Base-by-base conservation (phyloP, 1,139 yeast genomes). In the Meyerozyma carpophila region DNA sequence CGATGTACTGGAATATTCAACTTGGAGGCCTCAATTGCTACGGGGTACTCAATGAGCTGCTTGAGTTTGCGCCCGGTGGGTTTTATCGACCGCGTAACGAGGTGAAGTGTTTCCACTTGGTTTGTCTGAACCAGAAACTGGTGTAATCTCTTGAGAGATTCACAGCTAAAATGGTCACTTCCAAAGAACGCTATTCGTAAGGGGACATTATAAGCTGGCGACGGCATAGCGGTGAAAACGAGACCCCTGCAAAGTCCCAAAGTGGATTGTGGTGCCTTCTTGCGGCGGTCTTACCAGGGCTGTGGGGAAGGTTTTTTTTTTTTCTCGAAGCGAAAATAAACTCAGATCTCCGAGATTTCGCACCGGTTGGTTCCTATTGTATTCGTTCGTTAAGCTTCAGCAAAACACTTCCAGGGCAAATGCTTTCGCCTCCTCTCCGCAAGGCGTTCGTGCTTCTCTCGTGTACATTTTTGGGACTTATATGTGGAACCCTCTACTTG, bases 91-190 rank as follows among this genome's bases (percentile, higher is more conserved):
- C 93, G 65, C 0, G 95, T 80, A 5, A 88, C 77, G 9, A 87
- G 77, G 50, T 84, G 84, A 8, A 87, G 61, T 1, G 66, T 55
- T 2, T 62, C 61, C n/a, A 80, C 68, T 5, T 59, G 50, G 0
- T 53, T 66, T 13, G 56, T 48, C 10, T 46, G 21, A n/a, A 48
- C 39, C 43, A 61, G 59, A 38, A 76, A 62, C 3, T 65, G 56
- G 2, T 71, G 50, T 5, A 89, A 62, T 13, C 66, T 70, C 9
- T 62, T 54, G 37, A 90, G 67, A 6, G 91, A 77, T 8, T 65
- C 67, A 7, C 82, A 75, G 50, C 95, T 83, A 63, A 89, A 90
- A 34, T 60, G 61, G 56, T 90, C 98, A 5, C 93, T 79, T 1
- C 97, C 97, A 61, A 91, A 90, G 57, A 82, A 87, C 6, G 88